Conservation (phyloP, 768 basidiomycete species). For the Serendipita indica region DNA sequence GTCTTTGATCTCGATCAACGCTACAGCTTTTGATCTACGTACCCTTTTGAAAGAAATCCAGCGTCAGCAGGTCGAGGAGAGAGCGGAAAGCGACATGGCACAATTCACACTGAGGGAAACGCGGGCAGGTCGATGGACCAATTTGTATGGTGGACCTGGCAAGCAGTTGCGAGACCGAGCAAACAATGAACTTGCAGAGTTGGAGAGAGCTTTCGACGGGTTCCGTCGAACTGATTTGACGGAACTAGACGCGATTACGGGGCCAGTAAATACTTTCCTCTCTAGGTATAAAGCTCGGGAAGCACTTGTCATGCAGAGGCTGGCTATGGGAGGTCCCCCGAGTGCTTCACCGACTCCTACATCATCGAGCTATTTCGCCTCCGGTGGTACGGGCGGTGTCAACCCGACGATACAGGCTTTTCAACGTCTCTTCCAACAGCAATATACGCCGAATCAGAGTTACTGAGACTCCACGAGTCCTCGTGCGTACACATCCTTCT, state of each 20-base stretch:
- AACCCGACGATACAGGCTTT: not conserved
- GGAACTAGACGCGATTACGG: not conserved
- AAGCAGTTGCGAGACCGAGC: not conserved
- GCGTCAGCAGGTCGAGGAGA: not conserved
- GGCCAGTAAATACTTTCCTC: not conserved
- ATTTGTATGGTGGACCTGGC: not conserved
- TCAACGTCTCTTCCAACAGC: not conserved
- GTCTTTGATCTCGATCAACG: not conserved
- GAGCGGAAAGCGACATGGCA: not conserved
- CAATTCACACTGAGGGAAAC: not conserved
- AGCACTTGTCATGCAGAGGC: not conserved
- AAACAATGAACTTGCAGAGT: not conserved
- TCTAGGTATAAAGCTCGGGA: constrained; percentile 2
- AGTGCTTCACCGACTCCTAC: not conserved
- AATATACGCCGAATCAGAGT: no score
- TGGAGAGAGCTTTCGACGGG: not conserved
- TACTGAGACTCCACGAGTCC: no score
- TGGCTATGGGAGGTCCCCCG: not conserved
- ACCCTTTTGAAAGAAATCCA: not conserved
- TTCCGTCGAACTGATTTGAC: no score
- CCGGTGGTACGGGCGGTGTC: not conserved
- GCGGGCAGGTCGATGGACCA: not conserved
- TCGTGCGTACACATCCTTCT: no score
- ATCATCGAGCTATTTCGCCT: not conserved
- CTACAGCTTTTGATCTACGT: not conserved